Evolutionary conservation across 2,329 filamentous ascomycete genomes (phyloP).

Genomic region (Ophiocordyceps camponoti-leonardi): DNA sequence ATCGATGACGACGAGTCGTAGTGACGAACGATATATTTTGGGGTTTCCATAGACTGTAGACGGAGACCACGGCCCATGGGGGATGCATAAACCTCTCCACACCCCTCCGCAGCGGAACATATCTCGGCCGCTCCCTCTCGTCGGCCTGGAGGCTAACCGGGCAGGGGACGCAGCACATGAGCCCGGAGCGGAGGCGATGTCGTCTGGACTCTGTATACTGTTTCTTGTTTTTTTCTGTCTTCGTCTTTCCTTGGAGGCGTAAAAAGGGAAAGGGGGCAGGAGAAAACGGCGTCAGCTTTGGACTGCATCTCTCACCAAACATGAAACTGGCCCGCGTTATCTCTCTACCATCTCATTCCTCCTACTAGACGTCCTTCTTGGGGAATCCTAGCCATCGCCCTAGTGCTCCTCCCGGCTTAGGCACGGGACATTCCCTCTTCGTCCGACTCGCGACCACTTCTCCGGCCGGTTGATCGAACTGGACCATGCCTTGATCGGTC

Average conservation of each 20-base stretch:
- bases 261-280: no score
- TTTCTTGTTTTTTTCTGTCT: background rate
- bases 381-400: constrained; percentile 61
- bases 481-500: constrained; percentile 23
- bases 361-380: constrained; percentile 10
- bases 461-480: constrained; percentile 25
- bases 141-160: background rate
- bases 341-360: constrained; percentile 5
- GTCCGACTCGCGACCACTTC: constrained; percentile 11
- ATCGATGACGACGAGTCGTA: no score
- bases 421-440: constrained; percentile 73
- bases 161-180: background rate
- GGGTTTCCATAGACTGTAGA: no score
- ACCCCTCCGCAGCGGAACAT: no score
- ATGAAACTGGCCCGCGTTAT: constrained; percentile 1
- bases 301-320: constrained; percentile 7
- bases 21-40: no score
- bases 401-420: constrained; percentile 68
- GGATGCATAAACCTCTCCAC: no score
- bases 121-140: background rate
- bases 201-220: background rate
- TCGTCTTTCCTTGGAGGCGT: background rate
- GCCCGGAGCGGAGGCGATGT: background rate
- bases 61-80: no score
- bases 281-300: no score